phyloP scores from a whole-genome alignment of 495 filamentous ascomycete species.

The Corynascus novoguineensis region DNA sequence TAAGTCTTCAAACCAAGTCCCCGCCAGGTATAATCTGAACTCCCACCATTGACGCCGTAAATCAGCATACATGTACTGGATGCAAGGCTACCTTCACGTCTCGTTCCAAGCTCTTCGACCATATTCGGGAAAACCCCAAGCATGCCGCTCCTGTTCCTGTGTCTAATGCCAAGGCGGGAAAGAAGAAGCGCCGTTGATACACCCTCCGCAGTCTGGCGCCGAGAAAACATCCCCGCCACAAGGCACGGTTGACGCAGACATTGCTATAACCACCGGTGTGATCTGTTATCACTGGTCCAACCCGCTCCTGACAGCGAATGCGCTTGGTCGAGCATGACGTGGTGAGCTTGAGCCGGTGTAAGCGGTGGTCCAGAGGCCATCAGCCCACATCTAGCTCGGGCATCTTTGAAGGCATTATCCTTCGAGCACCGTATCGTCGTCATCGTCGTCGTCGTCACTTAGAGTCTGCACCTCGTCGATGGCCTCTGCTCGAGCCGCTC shows the following conservation, averaged over 20 bases:
- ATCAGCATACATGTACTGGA: constrained; percentile 50
- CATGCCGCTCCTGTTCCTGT: constrained; percentile 26
- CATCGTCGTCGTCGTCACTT: constrained; percentile 55
- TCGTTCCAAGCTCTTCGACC: constrained; percentile 68
- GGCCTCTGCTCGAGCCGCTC: constrained; percentile 59
- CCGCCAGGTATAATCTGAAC: neutral
- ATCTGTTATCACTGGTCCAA: neutral
- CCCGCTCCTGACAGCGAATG: neutral
- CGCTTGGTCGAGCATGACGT: too few species aligned
- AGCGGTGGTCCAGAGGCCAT: too few species aligned
- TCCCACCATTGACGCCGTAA: neutral
- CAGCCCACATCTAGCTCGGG: neutral
- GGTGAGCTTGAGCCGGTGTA: too few species aligned
- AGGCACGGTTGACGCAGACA: neutral
- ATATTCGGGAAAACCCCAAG: constrained; percentile 59
- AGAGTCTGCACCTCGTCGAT: constrained; percentile 87
- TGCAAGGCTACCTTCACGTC: constrained; percentile 63
- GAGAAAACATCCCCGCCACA: neutral
- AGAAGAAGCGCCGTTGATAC: constrained; percentile 20
- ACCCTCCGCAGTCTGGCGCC: neutral
- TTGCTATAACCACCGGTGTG: neutral
- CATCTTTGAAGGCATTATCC: constrained; percentile 18
- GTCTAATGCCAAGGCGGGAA: constrained; percentile 14
- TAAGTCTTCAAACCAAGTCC: constrained; percentile 21
- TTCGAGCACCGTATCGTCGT: constrained; percentile 44